phyloP scores from a whole-genome alignment of 345 rosid genomes.

The Linum trigynum region DNA sequence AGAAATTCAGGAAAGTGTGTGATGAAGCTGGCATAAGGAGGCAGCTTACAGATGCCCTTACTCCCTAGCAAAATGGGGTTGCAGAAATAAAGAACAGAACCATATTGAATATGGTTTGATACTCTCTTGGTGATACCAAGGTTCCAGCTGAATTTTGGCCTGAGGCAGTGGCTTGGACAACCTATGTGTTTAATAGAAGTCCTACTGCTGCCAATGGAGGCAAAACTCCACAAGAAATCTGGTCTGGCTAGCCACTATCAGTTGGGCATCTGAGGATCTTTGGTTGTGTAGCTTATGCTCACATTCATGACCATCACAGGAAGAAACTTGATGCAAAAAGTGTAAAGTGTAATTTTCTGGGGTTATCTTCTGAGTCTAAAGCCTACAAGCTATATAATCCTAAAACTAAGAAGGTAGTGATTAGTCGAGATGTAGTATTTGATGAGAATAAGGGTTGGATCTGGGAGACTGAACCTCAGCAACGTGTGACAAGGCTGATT shows the following conservation, averaged over 20 bases:
- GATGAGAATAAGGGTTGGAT: not conserved
- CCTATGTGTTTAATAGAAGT: too few species aligned
- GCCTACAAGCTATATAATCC: not conserved
- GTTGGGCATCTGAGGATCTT: not conserved
- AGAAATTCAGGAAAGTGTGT: not conserved
- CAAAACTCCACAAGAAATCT: not conserved
- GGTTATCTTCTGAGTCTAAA: not conserved
- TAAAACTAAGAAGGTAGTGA: not conserved
- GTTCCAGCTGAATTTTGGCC: too few species aligned
- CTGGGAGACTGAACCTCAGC: not conserved
- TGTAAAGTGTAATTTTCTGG: not conserved
- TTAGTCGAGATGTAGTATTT: not conserved
- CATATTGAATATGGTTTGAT: not conserved
- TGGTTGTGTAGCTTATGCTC: not conserved
- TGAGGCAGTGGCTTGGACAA: too few species aligned
- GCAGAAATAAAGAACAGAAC: not conserved
- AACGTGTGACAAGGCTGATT: too few species aligned
- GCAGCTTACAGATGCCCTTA: not conserved
- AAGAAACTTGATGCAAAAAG: not conserved
- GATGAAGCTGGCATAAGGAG: not conserved
- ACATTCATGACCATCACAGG: not conserved
- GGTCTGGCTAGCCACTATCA: not conserved
- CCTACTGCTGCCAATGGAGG: not conserved
- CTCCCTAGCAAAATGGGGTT: not conserved
- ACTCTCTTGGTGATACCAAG: too few species aligned